Conservation (phyloP, 2,329 filamentous ascomycete species). For the Xylariomycetidae sp. region DNA sequence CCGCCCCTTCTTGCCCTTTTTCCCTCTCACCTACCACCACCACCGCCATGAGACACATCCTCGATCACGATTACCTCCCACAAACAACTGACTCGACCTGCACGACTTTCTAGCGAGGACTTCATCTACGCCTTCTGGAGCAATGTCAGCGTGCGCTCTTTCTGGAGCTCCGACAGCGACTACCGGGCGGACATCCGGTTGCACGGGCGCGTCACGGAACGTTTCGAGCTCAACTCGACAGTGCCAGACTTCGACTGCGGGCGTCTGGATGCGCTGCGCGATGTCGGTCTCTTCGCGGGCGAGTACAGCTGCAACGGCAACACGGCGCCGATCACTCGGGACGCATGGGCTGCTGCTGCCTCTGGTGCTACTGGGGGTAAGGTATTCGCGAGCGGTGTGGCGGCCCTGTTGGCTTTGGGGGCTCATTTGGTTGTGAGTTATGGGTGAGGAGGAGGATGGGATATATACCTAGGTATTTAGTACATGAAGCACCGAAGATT, state of each 20-base stretch:
- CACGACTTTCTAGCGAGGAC: constrained; percentile 1
- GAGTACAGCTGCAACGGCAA: constrained; percentile 1
- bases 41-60: no score
- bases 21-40: no score
- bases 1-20: no score
- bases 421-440: no score
- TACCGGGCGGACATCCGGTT: neutral
- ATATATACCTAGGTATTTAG: no score
- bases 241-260: neutral
- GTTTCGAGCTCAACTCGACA: neutral
- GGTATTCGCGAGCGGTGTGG: no score
- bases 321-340: constrained; percentile 2
- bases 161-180: neutral
- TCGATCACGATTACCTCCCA: no score
- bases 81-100: no score
- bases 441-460: no score
- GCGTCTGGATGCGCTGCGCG: neutral
- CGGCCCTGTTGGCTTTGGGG: no score
- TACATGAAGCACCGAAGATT: no score
- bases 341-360: constrained; percentile 1
- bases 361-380: no score
- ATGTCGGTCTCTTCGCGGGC: constrained; percentile 1
- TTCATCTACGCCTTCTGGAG: constrained; percentile 2
- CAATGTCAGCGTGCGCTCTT: neutral
- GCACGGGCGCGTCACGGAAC: constrained; percentile 1